Conservation (phyloP, 2,329 filamentous ascomycete genomes). For the Periconia macrospinosa region DNA sequence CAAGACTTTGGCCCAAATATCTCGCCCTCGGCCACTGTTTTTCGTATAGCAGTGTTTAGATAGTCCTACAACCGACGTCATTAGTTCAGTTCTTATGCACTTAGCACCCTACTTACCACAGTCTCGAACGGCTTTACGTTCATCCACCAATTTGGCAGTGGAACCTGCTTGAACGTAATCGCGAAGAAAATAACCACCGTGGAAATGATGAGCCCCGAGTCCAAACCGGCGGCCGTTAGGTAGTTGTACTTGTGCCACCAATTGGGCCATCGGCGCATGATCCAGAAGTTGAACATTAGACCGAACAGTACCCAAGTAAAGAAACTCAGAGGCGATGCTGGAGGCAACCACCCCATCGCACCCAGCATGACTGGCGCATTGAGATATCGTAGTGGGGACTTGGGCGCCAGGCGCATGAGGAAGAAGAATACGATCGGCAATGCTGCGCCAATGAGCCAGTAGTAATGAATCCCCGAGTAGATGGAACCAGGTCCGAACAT, state of each 20-base stretch:
- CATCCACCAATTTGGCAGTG: conserved; percentile 65
- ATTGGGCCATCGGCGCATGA: conserved; percentile 65
- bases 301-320: conserved; percentile 71
- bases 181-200: conserved; percentile 72
- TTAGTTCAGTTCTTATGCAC: not conserved
- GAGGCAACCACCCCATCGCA: conserved; percentile 49
- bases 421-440: conserved; percentile 65
- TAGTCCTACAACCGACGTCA: conserved; percentile 36
- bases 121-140: conserved; percentile 55
- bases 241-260: conserved; percentile 84
- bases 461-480: conserved; percentile 68
- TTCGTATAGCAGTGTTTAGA: conserved; percentile 18
- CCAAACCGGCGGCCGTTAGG: conserved; percentile 70
- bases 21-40: conserved; percentile 23
- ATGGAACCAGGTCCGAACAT: conserved; percentile 67
- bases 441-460: conserved; percentile 68
- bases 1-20: conserved; percentile 54
- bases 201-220: conserved; percentile 67
- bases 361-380: conserved; percentile 61
- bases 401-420: conserved; percentile 64
- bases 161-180: conserved; percentile 61
- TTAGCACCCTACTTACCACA: conserved; percentile 24
- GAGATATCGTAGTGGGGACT: conserved; percentile 65
- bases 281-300: conserved; percentile 68
- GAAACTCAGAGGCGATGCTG: conserved; percentile 71